Conservation (phyloP, 179 eudicot species). For the Spinacia oleracea region DNA sequence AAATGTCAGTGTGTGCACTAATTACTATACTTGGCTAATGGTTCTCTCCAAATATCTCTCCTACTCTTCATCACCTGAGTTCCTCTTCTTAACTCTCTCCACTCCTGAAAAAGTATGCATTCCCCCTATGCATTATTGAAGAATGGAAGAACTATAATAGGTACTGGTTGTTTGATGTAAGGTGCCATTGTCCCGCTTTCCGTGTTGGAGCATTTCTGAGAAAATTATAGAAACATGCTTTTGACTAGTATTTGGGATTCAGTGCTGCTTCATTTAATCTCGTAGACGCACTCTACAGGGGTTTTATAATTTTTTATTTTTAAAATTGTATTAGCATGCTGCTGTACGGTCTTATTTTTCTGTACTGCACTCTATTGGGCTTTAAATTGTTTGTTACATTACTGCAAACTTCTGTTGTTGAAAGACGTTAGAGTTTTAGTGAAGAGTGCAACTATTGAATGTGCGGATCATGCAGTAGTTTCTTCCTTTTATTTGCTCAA, state of each 20-base stretch:
- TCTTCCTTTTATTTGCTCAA: neutral
- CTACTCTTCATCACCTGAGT: too few species aligned
- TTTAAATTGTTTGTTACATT: neutral
- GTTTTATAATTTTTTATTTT: neutral
- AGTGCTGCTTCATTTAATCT: neutral
- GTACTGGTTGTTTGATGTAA: neutral
- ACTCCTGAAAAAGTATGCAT: too few species aligned
- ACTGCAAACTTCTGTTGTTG: neutral
- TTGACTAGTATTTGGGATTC: neutral
- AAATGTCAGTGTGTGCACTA: neutral
- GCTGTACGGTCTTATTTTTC: neutral
- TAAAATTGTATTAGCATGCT: neutral
- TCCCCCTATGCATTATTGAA: too few species aligned
- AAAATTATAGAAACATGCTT: neutral
- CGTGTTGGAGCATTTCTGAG: neutral
- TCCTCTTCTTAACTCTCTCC: too few species aligned
- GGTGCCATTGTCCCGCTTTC: neutral
- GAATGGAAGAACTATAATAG: neutral
- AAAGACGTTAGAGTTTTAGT: neutral
- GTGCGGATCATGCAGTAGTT: neutral
- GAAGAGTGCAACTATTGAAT: neutral
- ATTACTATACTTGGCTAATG: too few species aligned
- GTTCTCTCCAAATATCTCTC: too few species aligned
- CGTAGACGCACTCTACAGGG: neutral
- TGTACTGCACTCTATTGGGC: neutral